Evolutionary conservation across 768 basidiomycete genomes (phyloP).

Genomic region (Phanerochaete carnosa): DNA sequence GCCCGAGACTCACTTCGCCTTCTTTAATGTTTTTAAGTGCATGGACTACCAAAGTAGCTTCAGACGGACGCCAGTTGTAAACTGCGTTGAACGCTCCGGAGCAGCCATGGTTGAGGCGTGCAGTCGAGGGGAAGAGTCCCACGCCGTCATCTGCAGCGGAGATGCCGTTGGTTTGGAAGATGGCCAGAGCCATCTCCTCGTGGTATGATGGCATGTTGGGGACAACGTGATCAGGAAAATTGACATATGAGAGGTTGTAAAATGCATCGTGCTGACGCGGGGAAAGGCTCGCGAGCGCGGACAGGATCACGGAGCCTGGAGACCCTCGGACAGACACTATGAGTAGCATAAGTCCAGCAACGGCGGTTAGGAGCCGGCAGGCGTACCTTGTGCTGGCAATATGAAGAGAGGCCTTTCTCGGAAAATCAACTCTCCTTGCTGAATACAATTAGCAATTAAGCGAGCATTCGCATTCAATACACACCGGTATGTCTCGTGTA

Average conservation of each 20-base stretch:
- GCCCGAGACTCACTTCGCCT: constrained; percentile 44
- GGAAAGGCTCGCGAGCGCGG: constrained; percentile 31
- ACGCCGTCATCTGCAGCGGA: constrained; percentile 43
- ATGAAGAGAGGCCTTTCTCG: constrained; percentile 53
- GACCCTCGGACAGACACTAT: constrained; percentile 24
- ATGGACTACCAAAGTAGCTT: constrained; percentile 49
- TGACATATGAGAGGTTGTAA: constrained; percentile 54
- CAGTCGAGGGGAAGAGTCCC: constrained; percentile 67
- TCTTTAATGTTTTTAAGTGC: constrained; percentile 50
- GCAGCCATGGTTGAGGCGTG: constrained; percentile 67
- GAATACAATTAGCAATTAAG: not conserved
- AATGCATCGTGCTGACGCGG: constrained; percentile 38
- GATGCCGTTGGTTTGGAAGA: constrained; percentile 67
- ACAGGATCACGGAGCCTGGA: constrained; percentile 41
- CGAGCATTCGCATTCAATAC: constrained; percentile 1
- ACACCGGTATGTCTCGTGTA: constrained; percentile 46
- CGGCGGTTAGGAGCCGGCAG: not conserved
- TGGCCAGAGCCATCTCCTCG: constrained; percentile 54
- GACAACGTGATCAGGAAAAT: constrained; percentile 42
- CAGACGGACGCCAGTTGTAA: constrained; percentile 55
- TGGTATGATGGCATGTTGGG: constrained; percentile 26
- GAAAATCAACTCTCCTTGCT: constrained; percentile 61
- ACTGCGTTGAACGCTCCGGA: constrained; percentile 65
- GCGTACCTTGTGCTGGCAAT: constrained; percentile 47
- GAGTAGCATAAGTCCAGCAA: not conserved